Evolutionary conservation across 2,329 filamentous ascomycete species (phyloP), one percentile per base, ranked within the genome.

Genomic region (Alternaria solani): DNA sequence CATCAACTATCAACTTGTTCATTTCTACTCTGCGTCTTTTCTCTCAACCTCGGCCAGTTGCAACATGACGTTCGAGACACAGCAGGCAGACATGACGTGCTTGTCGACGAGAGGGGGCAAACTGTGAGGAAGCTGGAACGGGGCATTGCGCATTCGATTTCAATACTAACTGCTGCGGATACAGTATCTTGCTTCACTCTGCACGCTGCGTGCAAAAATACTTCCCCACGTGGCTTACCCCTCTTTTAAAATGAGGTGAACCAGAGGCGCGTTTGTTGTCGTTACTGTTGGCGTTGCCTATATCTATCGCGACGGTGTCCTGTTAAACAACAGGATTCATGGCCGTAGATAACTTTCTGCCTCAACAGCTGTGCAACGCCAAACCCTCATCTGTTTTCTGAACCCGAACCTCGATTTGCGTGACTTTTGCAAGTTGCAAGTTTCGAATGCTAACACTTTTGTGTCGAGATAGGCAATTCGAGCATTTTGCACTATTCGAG

Each of bases 1-100:
- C 59, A 70, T 71, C 57, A 68, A 59, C 63, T 67, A 70, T 68
- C 66, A 69, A 68, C 64, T 61, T 68, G 64, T 57, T 55, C 65
- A 53, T 56, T 65, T 59, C 64, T 52, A 42, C 62, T 53, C 54
- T 57, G 38, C 48, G 14, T 32, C 7, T 49, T 49, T 49, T 26
- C 23, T 20, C 16, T 32, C 32, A 25, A 8, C 14, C 23, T 23
- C 57, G 38, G 52, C 49, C 52, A 56, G 51, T 56, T 49, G 51
- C 34, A 49, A 41, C 30, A 26, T 46, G 34, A 44, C 44, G 28
- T 46, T 42, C 57, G 8, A 26, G 11, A 46, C 30, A 39, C 32
- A n/a, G n/a, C 26, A 23, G 32, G 18, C 57, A 51, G 44, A 34
- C 34, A 42, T 18, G 34, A 38, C 25, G 30, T 49, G 20, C 23